phyloP scores from a whole-genome alignment of 139 green algal species.

The Chlamydomonas asymmetrica region DNA sequence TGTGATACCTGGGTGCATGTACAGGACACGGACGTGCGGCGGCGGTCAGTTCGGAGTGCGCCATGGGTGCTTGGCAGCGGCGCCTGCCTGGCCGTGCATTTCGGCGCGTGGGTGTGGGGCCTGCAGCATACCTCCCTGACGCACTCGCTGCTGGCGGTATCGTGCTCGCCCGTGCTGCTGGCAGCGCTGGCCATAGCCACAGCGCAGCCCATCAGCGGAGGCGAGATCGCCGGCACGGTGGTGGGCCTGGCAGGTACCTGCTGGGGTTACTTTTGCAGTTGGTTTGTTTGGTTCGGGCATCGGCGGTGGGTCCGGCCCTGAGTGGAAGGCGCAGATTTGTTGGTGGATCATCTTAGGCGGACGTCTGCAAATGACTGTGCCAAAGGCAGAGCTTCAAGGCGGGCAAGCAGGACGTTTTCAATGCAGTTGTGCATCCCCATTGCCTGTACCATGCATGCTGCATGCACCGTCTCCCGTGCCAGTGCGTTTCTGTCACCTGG shows the following conservation, averaged over 20 bases:
- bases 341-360: too few species aligned
- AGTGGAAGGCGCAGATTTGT: too few species aligned
- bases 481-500: too few species aligned
- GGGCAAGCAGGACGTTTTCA: too few species aligned
- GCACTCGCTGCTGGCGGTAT: slow-evolving; percentile 81
- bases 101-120: slow-evolving; percentile 68
- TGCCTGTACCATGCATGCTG: too few species aligned
- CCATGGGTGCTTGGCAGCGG: slow-evolving; percentile 47
- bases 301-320: too few species aligned
- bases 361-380: too few species aligned
- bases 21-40: slow-evolving; percentile 9
- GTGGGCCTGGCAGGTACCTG: slow-evolving; percentile 46
- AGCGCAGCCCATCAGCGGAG: slow-evolving; percentile 59
- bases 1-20: background rate
- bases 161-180: slow-evolving; percentile 72
- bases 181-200: slow-evolving; percentile 42
- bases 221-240: slow-evolving; percentile 51
- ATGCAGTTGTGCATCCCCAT: too few species aligned
- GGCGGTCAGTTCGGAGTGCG: slow-evolving; percentile 4
- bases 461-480: too few species aligned
- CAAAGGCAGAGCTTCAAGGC: too few species aligned
- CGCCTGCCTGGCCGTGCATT: slow-evolving; percentile 71
- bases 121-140: slow-evolving; percentile 72
- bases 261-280: too few species aligned
- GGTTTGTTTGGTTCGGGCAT: too few species aligned